A percentile compares a stretch with the other conserved stretches of the same genome.
Conservation (phyloP, 2,329 filamentous ascomycete species). For the Apiospora saccharicola region DNA sequence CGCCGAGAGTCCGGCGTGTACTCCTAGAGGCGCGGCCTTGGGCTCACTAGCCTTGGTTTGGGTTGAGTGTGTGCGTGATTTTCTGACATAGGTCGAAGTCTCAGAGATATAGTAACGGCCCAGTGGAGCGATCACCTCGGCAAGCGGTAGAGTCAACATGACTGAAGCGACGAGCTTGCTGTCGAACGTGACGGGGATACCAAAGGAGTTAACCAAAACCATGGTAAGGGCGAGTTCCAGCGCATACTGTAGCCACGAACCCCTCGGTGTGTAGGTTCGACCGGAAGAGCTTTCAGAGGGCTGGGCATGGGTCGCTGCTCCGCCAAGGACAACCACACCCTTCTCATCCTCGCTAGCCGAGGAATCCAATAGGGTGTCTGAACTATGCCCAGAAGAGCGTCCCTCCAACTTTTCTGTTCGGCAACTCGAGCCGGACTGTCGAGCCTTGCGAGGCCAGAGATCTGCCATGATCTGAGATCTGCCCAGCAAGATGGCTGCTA, state of each 20-base stretch:
- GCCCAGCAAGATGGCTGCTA: not conserved
- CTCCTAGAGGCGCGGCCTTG: not conserved
- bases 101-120: not conserved
- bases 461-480: not conserved
- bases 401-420: not conserved
- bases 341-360: slow-evolving; percentile 1
- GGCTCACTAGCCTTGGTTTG: not conserved
- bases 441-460: not conserved
- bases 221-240: not conserved
- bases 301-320: not conserved
- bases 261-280: not conserved
- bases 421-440: not conserved
- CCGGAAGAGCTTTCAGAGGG: not conserved
- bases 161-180: not conserved
- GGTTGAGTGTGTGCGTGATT: not conserved
- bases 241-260: not conserved
- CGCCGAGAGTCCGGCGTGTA: not conserved
- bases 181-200: not conserved
- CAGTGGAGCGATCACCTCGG: not conserved
- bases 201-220: not conserved
- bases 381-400: not conserved
- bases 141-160: not conserved
- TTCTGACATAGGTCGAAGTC: not conserved
- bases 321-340: not conserved
- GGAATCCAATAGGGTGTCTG: not conserved